Conservation (phyloP, 768 basidiomycete genomes). For the Ramaria sp. region DNA sequence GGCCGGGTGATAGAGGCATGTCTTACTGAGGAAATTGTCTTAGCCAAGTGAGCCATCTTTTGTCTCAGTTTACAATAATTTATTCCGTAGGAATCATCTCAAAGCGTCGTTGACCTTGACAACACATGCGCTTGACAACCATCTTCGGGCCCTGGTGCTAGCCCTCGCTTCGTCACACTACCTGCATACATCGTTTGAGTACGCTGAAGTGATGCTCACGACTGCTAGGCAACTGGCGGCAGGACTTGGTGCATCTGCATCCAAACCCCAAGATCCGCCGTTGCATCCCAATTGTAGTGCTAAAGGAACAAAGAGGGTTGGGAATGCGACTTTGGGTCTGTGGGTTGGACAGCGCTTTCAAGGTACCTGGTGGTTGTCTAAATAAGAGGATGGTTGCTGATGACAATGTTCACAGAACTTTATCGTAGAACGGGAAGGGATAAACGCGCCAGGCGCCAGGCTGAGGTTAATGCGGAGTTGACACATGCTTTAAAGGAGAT, state of each 20-base stretch:
- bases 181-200: conserved; percentile 55
- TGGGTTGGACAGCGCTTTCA: conserved; percentile 66
- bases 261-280: conserved; percentile 14
- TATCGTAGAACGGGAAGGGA: conserved; percentile 3
- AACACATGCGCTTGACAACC: conserved; percentile 52
- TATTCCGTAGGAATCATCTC: conserved; percentile 36
- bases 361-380: conserved; percentile 34
- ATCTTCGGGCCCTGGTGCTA: conserved; percentile 59
- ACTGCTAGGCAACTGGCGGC: conserved; percentile 63
- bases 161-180: conserved; percentile 63
- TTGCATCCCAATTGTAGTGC: conserved; percentile 5
- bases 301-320: conserved; percentile 26
- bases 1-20: conserved; percentile 45
- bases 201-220: conserved; percentile 53
- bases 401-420: not conserved
- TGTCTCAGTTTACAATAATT: not conserved
- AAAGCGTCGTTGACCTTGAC: conserved; percentile 50
- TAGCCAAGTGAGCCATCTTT: conserved; percentile 39
- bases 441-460: conserved; percentile 1
- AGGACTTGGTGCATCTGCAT: conserved; percentile 46
- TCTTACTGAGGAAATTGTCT: conserved; percentile 39
- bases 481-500: not conserved
- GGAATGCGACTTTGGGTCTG: conserved; percentile 53
- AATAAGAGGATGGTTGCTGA: not conserved
- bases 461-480: not conserved